These are phyloP conservation scores for Clavariopsis aquatica DNA, from an alignment of 495 filamentous ascomycete genomes.

Conservation along the genomic window DNA sequence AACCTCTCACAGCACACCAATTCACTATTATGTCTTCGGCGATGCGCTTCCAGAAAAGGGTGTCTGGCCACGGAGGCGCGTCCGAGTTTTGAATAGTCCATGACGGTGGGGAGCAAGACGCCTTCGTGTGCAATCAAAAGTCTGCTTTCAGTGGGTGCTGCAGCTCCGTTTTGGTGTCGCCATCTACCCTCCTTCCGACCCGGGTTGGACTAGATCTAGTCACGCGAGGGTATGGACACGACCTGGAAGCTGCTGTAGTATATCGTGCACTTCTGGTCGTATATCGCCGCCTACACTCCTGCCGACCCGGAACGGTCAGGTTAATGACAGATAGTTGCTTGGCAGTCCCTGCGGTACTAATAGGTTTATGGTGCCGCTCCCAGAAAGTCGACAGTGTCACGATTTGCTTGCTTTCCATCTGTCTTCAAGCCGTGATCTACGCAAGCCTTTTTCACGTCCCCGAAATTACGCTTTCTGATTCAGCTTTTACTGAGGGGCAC, in stretches of 20 bases:
- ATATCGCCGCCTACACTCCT: slow-evolving; percentile 25
- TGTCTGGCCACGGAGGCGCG: slow-evolving; percentile 14
- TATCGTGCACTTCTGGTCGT: slow-evolving; percentile 29
- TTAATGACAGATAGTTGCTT: slow-evolving; percentile 35
- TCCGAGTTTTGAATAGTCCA: slow-evolving; percentile 11
- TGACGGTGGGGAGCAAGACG: neutral
- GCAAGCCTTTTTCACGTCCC: slow-evolving; percentile 6
- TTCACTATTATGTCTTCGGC: slow-evolving; percentile 8
- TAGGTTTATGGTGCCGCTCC: slow-evolving; percentile 32
- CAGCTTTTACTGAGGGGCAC: neutral
- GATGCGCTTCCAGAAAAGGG: slow-evolving; percentile 18
- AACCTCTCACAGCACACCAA: slow-evolving; percentile 22
- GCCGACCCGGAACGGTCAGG: slow-evolving; percentile 28
- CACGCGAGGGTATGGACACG: slow-evolving; percentile 28
- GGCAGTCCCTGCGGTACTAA: slow-evolving; percentile 30
- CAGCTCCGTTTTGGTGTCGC: slow-evolving; percentile 13
- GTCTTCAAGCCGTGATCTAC: slow-evolving; percentile 12
- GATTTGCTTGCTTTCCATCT: slow-evolving; percentile 6
- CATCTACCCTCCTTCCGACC: slow-evolving; percentile 23
- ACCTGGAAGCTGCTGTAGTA: slow-evolving; percentile 29
- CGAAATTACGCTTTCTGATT: slow-evolving; percentile 12
- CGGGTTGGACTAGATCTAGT: slow-evolving; percentile 27
- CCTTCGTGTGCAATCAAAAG: slow-evolving; percentile 29
- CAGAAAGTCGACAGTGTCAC: slow-evolving; percentile 17
- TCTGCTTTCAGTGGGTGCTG: neutral